Conservation (phyloP, 148 eudicot species). For the Bassia scoparia region DNA sequence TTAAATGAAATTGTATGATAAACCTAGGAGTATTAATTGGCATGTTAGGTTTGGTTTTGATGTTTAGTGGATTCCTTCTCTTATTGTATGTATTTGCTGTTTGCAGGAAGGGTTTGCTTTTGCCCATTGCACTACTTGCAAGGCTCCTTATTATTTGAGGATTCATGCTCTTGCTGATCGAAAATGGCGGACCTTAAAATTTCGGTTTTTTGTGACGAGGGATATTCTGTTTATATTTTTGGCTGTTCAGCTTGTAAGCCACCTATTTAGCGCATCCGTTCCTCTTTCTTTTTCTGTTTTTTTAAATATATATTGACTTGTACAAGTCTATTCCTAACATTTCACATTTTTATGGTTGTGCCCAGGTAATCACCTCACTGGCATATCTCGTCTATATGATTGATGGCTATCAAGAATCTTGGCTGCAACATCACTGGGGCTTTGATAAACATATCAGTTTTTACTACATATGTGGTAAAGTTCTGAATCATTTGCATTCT, state of each 20-base stretch:
- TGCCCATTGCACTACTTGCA: constrained; percentile 98
- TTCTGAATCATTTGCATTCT: constrained; percentile 18
- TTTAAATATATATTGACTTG: not conserved
- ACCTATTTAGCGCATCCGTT: constrained; percentile 20
- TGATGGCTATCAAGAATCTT: constrained; percentile 66
- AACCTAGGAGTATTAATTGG: too few species aligned
- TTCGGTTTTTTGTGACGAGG: constrained; percentile 91
- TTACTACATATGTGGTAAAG: constrained; percentile 84
- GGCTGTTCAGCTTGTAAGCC: constrained; percentile 84
- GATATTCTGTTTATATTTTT: constrained; percentile 86
- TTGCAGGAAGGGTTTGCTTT: constrained; percentile 97
- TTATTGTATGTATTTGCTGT: constrained; percentile 9
- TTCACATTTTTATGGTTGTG: not conserved
- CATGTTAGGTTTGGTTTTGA: too few species aligned
- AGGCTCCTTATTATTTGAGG: constrained; percentile 85
- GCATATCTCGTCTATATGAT: constrained; percentile 71
- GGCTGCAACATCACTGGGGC: constrained; percentile 80
- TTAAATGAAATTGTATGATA: too few species aligned
- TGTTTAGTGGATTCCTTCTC: not conserved
- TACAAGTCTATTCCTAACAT: not conserved
- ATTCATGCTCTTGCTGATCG: constrained; percentile 84
- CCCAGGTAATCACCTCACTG: constrained; percentile 73
- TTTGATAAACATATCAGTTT: constrained; percentile 70
- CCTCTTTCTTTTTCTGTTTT: constrained; percentile 3
- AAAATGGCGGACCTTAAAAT: constrained; percentile 89